Evolutionary conservation across 306 rosid species (phyloP).

Genomic region (Cicer judaicum): DNA sequence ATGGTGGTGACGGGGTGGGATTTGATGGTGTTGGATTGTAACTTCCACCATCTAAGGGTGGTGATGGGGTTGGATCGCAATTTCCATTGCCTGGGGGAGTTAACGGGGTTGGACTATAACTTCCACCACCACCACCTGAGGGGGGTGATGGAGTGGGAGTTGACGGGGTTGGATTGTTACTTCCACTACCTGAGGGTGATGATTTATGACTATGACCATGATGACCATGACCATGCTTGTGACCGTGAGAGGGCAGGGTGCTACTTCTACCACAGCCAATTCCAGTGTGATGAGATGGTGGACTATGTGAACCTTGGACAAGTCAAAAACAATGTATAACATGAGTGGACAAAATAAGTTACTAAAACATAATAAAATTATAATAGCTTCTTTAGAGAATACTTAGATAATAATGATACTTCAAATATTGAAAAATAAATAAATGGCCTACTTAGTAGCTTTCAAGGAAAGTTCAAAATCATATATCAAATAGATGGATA

Average conservation of each 20-base stretch:
- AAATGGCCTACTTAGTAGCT: conserved; percentile 23
- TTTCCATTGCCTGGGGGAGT: conserved; percentile 52
- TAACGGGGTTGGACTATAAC: conserved; percentile 61
- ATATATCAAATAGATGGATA: not conserved
- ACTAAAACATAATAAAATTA: not conserved
- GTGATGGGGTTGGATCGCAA: conserved; percentile 46
- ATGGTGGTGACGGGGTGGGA: conserved; percentile 39
- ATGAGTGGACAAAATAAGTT: not conserved
- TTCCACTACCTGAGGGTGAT: conserved; percentile 46
- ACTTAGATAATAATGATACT: conserved; percentile 16
- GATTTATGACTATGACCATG: conserved; percentile 28
- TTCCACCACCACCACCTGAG: conserved; percentile 55
- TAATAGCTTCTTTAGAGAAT: conserved; percentile 16
- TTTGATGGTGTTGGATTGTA: conserved; percentile 43
- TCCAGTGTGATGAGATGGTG: conserved; percentile 55
- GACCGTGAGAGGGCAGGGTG: conserved; percentile 18
- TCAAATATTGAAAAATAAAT: conserved; percentile 27
- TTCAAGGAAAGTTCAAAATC: conserved; percentile 38
- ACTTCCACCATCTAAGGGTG: conserved; percentile 47
- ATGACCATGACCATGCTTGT: not conserved
- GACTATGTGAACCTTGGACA: conserved; percentile 53
- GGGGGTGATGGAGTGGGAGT: conserved; percentile 44
- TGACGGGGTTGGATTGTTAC: conserved; percentile 58
- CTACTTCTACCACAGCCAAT: conserved; percentile 48
- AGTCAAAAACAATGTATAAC: conserved; percentile 31